phyloP scores from a whole-genome alignment of 306 rosid genomes.

The Pyrus communis region DNA sequence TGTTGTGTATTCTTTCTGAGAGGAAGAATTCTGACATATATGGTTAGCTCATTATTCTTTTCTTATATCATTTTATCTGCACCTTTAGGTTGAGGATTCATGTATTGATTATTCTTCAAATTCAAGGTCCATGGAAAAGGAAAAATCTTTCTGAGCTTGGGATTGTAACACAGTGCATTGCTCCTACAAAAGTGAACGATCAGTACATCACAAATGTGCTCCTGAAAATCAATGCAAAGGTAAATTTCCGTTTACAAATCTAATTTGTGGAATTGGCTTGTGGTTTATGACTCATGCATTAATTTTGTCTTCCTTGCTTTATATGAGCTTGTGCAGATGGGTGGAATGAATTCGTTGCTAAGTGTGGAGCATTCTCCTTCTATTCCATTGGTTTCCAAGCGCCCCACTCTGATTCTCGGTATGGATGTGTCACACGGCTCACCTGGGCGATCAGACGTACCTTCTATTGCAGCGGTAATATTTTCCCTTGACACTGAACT shows the following conservation, averaged over 20 bases:
- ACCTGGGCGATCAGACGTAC: constrained; percentile 26
- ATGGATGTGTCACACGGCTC: constrained; percentile 55
- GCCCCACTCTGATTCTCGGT: constrained; percentile 41
- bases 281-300: neutral
- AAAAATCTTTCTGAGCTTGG: constrained; percentile 25
- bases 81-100: neutral
- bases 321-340: constrained; percentile 21
- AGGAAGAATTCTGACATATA: constrained; percentile 39
- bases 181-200: constrained; percentile 31
- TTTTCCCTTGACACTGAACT: neutral
- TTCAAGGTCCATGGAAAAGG: constrained; percentile 47
- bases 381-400: constrained; percentile 24
- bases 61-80: neutral
- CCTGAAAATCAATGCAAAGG: constrained; percentile 48
- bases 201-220: constrained; percentile 41
- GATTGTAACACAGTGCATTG: constrained; percentile 38
- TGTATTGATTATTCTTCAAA: neutral
- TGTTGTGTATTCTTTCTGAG: constrained; percentile 44
- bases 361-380: constrained; percentile 6
- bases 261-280: neutral
- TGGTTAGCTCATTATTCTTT: constrained; percentile 18
- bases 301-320: neutral
- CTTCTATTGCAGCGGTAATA: constrained; percentile 49
- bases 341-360: constrained; percentile 38
- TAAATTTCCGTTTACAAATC: neutral